Evolutionary conservation across 163 green algal genomes (phyloP).

Genomic region (Chlorella variabilis): DNA sequence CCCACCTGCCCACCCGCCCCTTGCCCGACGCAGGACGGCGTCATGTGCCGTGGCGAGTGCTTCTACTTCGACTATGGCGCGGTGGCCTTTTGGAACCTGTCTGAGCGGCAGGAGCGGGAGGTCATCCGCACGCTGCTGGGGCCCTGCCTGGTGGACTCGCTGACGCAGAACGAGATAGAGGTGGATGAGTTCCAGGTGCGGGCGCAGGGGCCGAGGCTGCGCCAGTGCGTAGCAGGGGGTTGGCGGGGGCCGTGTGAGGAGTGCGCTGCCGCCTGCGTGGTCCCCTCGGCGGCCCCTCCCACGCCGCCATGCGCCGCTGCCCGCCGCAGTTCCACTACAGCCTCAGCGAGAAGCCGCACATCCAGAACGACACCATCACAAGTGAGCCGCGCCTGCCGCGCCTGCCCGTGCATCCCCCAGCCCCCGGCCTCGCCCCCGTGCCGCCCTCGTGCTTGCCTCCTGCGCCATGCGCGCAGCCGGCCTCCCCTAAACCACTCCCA

Average conservation of each 20-base stretch:
- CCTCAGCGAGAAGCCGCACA: conserved; percentile 78
- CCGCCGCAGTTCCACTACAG: conserved; percentile 79
- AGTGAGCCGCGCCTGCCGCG: conserved; percentile 29
- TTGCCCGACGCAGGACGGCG: conserved; percentile 27
- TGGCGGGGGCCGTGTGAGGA: not conserved
- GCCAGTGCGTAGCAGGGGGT: not conserved
- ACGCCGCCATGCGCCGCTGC: too few species aligned
- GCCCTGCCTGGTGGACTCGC: conserved; percentile 57
- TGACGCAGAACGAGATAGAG: conserved; percentile 55
- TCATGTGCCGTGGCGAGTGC: not conserved
- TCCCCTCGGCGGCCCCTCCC: too few species aligned
- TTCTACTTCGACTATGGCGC: conserved; percentile 81
- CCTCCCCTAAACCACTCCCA: too few species aligned
- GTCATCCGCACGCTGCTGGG: conserved; percentile 54
- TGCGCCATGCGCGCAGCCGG: too few species aligned
- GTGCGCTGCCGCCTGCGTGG: not conserved
- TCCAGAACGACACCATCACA: conserved; percentile 90
- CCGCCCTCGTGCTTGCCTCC: too few species aligned
- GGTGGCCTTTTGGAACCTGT: conserved; percentile 68
- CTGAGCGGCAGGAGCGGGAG: conserved; percentile 66
- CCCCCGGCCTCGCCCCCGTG: too few species aligned
- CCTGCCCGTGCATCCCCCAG: too few species aligned
- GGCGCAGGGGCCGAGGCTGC: not conserved
- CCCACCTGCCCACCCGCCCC: too few species aligned
- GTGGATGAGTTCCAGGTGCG: conserved; percentile 33